A percentile compares a stretch with the other conserved stretches of the same genome.
Evolutionary conservation across 176 grass and related monocot species (phyloP).

Genomic region (Aegilops speltoides): DNA sequence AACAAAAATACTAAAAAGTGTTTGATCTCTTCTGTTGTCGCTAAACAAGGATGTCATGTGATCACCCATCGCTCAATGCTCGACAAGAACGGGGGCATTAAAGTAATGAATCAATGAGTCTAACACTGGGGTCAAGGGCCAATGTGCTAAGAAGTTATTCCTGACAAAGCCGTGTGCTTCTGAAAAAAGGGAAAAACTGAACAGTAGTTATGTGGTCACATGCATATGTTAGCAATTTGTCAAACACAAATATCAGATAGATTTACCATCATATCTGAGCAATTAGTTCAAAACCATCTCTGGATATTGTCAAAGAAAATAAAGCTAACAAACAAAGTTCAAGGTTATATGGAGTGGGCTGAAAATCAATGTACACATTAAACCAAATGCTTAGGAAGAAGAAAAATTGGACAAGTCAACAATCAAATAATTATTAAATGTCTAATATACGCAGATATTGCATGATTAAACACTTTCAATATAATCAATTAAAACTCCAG

Average conservation of each 20-base stretch:
- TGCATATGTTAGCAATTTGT: neutral
- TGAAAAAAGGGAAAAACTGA: neutral
- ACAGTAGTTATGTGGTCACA: neutral
- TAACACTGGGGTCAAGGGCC: neutral
- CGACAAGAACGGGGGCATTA: neutral
- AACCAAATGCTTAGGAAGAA: neutral
- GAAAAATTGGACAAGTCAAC: neutral
- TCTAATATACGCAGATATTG: neutral
- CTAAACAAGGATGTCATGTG: neutral
- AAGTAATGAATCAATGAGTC: constrained; percentile 7
- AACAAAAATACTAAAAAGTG: neutral
- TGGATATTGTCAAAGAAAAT: neutral
- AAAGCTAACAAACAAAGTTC: constrained; percentile 3
- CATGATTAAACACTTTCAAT: neutral
- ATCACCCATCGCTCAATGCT: neutral
- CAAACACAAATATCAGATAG: neutral
- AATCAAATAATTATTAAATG: neutral
- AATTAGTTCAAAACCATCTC: neutral
- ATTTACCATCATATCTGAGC: neutral
- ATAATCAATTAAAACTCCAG: neutral
- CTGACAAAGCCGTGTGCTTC: neutral
- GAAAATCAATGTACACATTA: neutral
- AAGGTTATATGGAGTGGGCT: neutral
- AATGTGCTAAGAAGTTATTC: neutral
- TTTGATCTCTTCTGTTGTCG: neutral